Conservation (phyloP, 768 basidiomycete species). For the Exidia glandulosa region DNA sequence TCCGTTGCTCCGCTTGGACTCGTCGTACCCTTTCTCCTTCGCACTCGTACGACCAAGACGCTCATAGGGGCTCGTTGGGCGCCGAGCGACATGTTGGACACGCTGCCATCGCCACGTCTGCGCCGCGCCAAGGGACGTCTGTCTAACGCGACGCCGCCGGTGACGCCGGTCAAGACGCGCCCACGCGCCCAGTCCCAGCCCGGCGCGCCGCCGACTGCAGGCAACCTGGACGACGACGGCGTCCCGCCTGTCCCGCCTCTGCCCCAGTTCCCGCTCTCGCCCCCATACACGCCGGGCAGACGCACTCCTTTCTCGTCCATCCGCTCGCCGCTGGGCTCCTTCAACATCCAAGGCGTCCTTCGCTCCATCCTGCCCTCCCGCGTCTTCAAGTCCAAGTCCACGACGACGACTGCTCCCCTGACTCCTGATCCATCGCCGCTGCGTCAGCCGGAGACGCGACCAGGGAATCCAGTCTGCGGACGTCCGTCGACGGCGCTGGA, state of each 20-base stretch:
- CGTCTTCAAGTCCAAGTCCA: not conserved
- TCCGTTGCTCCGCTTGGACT: no score
- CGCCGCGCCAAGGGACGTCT: not conserved
- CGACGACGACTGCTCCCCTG: not conserved
- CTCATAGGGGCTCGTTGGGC: no score
- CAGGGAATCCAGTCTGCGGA: not conserved
- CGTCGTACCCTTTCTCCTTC: no score
- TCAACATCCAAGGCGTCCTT: not conserved
- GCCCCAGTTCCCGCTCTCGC: not conserved
- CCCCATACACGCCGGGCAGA: not conserved
- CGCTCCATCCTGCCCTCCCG: not conserved
- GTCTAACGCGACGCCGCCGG: not conserved
- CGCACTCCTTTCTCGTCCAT: no score
- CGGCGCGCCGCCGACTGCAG: not conserved
- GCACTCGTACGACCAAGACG: no score
- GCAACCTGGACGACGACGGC: not conserved
- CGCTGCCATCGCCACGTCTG: not conserved
- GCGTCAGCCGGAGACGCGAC: not conserved
- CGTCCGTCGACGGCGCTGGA: not conserved
- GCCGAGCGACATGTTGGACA: not conserved
- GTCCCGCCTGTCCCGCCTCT: not conserved
- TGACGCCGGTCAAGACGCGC: not conserved
- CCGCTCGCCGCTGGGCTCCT: no score
- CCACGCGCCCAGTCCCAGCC: not conserved
- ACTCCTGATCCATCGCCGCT: not conserved